Conservation (phyloP, 306 rosid species). For the Hippophae tibetana region DNA sequence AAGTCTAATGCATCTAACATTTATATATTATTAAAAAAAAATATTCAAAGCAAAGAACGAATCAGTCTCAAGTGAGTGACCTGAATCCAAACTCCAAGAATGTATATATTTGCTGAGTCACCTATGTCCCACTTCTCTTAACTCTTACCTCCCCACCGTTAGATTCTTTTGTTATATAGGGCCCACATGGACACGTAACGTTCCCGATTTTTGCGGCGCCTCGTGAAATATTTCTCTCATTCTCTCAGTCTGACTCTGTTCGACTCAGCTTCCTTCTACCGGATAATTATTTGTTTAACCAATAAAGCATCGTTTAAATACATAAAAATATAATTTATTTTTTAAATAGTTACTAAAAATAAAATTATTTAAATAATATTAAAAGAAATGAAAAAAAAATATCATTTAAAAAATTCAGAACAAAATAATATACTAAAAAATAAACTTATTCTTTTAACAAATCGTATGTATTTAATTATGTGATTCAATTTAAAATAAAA, state of each 20-base stretch:
- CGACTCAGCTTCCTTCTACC: neutral
- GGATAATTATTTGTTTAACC: too few species aligned
- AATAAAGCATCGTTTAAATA: too few species aligned
- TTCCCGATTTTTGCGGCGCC: constrained; percentile 25
- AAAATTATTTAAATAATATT: too few species aligned
- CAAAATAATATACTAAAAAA: neutral
- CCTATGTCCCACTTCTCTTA: constrained; percentile 11
- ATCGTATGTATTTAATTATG: neutral
- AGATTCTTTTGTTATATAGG: neutral
- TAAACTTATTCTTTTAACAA: too few species aligned
- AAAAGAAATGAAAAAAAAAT: too few species aligned
- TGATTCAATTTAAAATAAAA: neutral
- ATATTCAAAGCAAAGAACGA: too few species aligned
- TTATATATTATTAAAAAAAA: too few species aligned
- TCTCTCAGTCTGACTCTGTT: neutral
- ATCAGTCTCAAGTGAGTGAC: neutral
- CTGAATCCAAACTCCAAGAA: constrained; percentile 22
- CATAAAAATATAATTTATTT: too few species aligned
- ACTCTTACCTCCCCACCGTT: constrained; percentile 14
- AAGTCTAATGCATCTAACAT: too few species aligned
- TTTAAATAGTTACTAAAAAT: too few species aligned
- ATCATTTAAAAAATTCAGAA: neutral
- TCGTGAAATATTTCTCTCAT: constrained; percentile 14
- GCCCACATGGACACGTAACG: constrained; percentile 16
- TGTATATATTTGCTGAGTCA: constrained; percentile 24